Percentiles rank a stretch among this genome's conserved stretches.
These are phyloP conservation scores for Spergularia marina DNA, from an alignment of 148 eudicot species.

Conservation along the genomic window DNA sequence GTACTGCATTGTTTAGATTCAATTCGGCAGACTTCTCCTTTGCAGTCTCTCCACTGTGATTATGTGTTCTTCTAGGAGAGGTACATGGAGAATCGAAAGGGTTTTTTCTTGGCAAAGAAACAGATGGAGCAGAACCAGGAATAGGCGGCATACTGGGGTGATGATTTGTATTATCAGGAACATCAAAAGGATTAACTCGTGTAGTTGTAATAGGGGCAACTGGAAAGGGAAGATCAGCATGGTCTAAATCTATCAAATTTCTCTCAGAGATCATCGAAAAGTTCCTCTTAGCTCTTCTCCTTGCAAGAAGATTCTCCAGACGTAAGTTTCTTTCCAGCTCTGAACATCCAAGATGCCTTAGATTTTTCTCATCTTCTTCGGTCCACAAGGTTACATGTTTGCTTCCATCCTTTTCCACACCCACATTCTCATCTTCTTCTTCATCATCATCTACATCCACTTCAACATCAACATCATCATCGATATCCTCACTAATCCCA, in stretches of 20 bases:
- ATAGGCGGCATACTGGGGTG: conserved; percentile 32
- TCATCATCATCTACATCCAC: conserved; percentile 43
- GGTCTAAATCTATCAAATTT: conserved; percentile 51
- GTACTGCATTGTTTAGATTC: conserved; percentile 7
- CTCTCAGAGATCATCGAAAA: conserved; percentile 42
- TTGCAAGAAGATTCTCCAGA: conserved; percentile 52
- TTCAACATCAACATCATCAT: conserved; percentile 31
- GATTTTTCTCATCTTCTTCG: conserved; percentile 65
- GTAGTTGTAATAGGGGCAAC: conserved; percentile 46
- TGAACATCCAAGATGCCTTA: conserved; percentile 44
- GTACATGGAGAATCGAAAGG: conserved; percentile 58
- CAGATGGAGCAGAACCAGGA: conserved; percentile 70
- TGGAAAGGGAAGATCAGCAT: conserved; percentile 35
- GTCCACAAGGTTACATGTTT: conserved; percentile 55
- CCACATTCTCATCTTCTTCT: conserved; percentile 30
- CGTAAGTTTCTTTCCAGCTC: conserved; percentile 64
- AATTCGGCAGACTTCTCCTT: conserved; percentile 8
- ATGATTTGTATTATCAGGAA: conserved; percentile 24
- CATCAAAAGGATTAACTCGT: conserved; percentile 51
- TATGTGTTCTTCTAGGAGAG: conserved; percentile 31
- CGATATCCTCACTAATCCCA: conserved; percentile 26
- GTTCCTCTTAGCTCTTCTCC: conserved; percentile 45
- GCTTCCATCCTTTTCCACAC: conserved; percentile 23
- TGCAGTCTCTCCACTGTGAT: neutral
- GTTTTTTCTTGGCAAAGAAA: conserved; percentile 39